Base-by-base conservation (phyloP, 768 basidiomycete genomes). In the Daedaleopsis sinensis region DNA sequence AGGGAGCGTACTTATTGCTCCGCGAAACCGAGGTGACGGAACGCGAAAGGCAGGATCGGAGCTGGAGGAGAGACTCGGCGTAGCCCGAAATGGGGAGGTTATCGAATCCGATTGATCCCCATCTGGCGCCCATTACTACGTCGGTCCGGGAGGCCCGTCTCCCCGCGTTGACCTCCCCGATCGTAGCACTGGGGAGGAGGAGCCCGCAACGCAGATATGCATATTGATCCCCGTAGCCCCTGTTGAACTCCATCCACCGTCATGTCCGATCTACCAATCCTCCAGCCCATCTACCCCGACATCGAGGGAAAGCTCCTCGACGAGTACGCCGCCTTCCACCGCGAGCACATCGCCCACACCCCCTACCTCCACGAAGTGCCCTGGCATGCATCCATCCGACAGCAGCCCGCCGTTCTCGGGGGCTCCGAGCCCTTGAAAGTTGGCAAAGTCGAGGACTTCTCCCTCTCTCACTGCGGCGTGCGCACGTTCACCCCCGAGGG, bases 401-500 rank as follows among this genome's bases (percentile, higher is more conserved):
- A 83, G 51, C 72, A 65, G 0, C 80, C 82, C 13, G 69, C 82
- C 1, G 81, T 88, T 0, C 83, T 84, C 1, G 89, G 88, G 9
- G 78, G 81, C 13, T 84, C 88, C 3, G 69, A 72, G 13, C 83
- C 86, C 0, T 75, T 89, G 10, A 68, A 78, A 32, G 88, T 91
- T 1, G 88, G 82, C 9, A 77, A 70, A 55, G 78, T 80, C 4
- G 69, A 82, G 59, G 88, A 90, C 60, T 81, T 82, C 51, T 72
- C 79, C 27, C 67, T 89, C 56, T 78, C 74, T 16, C 76, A 84
- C 52, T 83, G 81, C 57, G 80, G 79, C 36, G 78, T 89, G 36
- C 82, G 90, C 35, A 82, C 83, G 5, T 91, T 87, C 68, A 87
- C 85, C 1, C 90, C 90, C 0, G 76, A 81, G 49, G 83, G 84